Evolutionary conservation across 2,329 filamentous ascomycete species (phyloP), one percentile per base, ranked within the genome.

Genomic region (Dactylellina sp.): DNA sequence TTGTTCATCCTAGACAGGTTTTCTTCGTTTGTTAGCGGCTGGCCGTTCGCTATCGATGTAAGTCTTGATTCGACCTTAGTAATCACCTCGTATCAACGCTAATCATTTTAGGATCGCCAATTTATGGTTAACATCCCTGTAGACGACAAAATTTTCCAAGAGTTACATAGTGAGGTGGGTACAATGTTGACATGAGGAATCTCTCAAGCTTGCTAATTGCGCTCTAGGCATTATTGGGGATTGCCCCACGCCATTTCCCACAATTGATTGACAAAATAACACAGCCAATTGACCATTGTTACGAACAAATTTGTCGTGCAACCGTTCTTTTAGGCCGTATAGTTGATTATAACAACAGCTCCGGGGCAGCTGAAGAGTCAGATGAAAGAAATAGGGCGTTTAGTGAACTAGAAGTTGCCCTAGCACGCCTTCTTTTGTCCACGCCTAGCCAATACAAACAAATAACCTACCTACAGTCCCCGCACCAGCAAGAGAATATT

Each of bases 21-120:
- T 44, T 5, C 52, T n/a, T 63, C 59, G 1, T 63, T 63, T 28
- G 25, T 63, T 53, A 52, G 59, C 16, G 59, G 59, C n/a, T 63
- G 59, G 59, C 59, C 59, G 5, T 63, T 63, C 32, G 59, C 59
- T 24, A 63, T 63, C 32, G 59, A 63, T 35, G 59, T 63, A 39
- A 46, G 47, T 50, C 25, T 52, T 35, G 16, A 42, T 14, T 9
- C 18, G 20, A 9, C 18, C 18, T 46, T 59, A 14, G 5, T 2
- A 32, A 9, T 14, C n/a, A 14, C n/a, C 35, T 42, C 16, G 22
- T 28, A 40, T 22, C 4, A 14, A 62, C 22, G 44, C 44, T 52
- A 53, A 63, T 11, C 16, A 44, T 44, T 32, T 32, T 16, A 63
- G 59, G 59, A 63, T 35, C 59, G 59, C 22, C 59, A 63, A 53